Percentiles rank a stretch among this genome's conserved stretches.
Conservation (phyloP, 495 filamentous ascomycete species). For the Polyplosphaeria fusca region DNA sequence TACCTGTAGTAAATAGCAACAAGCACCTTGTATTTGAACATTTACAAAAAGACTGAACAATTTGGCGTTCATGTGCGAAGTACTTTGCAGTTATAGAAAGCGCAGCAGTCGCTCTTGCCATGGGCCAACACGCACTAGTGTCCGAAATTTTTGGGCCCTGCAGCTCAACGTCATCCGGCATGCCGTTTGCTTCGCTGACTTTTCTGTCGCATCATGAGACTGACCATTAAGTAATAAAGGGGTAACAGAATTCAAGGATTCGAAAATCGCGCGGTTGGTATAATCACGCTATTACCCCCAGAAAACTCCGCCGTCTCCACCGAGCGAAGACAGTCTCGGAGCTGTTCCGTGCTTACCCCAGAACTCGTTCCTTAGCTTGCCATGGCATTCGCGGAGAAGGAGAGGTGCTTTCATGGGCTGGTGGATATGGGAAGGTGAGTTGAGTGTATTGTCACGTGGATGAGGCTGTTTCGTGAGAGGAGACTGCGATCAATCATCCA, state of each 20-base stretch:
- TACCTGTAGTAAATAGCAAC: too few relatives aligned
- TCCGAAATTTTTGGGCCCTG: not conserved
- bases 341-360: not conserved
- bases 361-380: not conserved
- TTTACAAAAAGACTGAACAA: too few relatives aligned
- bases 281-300: not conserved
- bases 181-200: not conserved
- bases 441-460: not conserved
- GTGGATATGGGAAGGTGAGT: slow-evolving; percentile 36
- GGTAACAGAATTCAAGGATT: not conserved
- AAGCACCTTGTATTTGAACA: too few relatives aligned
- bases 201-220: not conserved
- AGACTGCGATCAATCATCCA: not conserved
- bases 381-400: slow-evolving; percentile 6
- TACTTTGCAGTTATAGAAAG: too few relatives aligned
- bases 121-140: not conserved
- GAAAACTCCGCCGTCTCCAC: not conserved
- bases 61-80: too few relatives aligned
- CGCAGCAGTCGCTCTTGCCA: too few relatives aligned
- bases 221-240: not conserved
- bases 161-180: not conserved
- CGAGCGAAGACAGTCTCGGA: not conserved
- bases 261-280: not conserved
- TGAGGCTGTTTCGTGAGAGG: not conserved
- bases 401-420: slow-evolving; percentile 27